Percentiles rank a stretch among this genome's conserved stretches.
These are phyloP conservation scores for Penicillium paxilli DNA, from an alignment of 495 filamentous ascomycete species.

Conservation along the genomic window DNA sequence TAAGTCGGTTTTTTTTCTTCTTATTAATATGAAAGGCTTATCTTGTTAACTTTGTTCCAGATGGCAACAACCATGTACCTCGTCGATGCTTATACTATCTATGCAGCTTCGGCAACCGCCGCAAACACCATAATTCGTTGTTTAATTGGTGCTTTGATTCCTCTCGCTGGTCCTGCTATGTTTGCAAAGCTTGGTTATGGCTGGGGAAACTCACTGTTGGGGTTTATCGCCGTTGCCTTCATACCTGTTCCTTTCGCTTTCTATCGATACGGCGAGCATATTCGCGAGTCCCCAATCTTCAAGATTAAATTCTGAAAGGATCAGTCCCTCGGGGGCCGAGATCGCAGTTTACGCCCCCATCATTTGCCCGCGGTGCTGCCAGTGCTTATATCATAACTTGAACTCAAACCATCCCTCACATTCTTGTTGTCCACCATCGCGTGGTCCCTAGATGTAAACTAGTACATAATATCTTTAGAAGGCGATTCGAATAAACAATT, in stretches of 20 bases:
- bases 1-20: slow-evolving; percentile 13
- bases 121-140: slow-evolving; percentile 56
- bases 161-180: slow-evolving; percentile 44
- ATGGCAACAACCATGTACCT: slow-evolving; percentile 46
- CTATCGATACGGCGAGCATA: slow-evolving; percentile 37
- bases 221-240: slow-evolving; percentile 41
- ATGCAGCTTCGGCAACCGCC: slow-evolving; percentile 69
- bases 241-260: slow-evolving; percentile 34
- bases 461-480: too few relatives aligned
- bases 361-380: too few relatives aligned
- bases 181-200: slow-evolving; percentile 41
- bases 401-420: too few relatives aligned
- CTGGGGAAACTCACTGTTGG: slow-evolving; percentile 50
- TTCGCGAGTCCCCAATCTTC: slow-evolving; percentile 9
- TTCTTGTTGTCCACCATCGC: too few relatives aligned
- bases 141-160: slow-evolving; percentile 59
- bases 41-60: slow-evolving; percentile 47
- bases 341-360: neutral
- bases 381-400: too few relatives aligned
- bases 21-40: slow-evolving; percentile 47
- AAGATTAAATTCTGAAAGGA: neutral
- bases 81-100: slow-evolving; percentile 65
- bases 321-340: neutral
- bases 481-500: too few relatives aligned
- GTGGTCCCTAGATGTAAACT: too few relatives aligned